These are phyloP conservation scores for Sporisorium iseilematis-ciliati DNA, from an alignment of 1,284 basidiomycete genomes.

Conservation along the genomic window DNA sequence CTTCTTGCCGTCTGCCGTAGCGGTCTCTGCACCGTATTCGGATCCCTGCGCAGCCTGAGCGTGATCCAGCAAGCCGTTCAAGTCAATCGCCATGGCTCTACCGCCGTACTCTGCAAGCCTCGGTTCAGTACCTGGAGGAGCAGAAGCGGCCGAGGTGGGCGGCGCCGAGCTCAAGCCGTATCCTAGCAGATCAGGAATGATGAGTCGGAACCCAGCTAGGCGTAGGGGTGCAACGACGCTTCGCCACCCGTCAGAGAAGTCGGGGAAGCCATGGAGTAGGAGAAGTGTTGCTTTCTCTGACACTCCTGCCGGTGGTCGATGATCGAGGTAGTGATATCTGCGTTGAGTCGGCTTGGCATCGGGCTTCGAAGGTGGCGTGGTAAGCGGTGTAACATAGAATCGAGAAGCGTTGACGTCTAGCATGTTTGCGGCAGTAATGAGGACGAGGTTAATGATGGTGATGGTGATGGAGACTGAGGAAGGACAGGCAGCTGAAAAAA, in stretches of 20 bases:
- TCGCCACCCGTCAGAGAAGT: conserved; percentile 51
- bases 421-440: conserved; percentile 6
- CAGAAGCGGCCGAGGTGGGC: conserved; percentile 27
- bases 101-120: conserved; percentile 58
- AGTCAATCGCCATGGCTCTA: conserved; percentile 50
- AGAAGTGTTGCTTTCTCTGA: conserved; percentile 50
- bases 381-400: conserved; percentile 56
- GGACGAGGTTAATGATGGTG: background rate
- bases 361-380: conserved; percentile 47
- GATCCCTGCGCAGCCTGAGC: conserved; percentile 44
- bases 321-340: conserved; percentile 61
- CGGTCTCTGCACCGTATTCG: conserved; percentile 38
- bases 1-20: conserved; percentile 35
- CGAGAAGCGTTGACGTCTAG: conserved; percentile 44
- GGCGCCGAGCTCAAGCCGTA: conserved; percentile 53
- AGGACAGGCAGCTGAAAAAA: background rate
- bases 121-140: conserved; percentile 23
- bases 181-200: conserved; percentile 60
- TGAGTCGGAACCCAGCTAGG: conserved; percentile 50
- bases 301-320: conserved; percentile 41
- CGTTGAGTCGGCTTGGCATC: conserved; percentile 47
- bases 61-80: conserved; percentile 56
- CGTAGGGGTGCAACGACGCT: conserved; percentile 45
- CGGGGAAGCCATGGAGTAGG: conserved; percentile 62
- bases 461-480: background rate